Evolutionary conservation across 148 eudicot genomes (phyloP).

Genomic region (Pouteria glomerata): DNA sequence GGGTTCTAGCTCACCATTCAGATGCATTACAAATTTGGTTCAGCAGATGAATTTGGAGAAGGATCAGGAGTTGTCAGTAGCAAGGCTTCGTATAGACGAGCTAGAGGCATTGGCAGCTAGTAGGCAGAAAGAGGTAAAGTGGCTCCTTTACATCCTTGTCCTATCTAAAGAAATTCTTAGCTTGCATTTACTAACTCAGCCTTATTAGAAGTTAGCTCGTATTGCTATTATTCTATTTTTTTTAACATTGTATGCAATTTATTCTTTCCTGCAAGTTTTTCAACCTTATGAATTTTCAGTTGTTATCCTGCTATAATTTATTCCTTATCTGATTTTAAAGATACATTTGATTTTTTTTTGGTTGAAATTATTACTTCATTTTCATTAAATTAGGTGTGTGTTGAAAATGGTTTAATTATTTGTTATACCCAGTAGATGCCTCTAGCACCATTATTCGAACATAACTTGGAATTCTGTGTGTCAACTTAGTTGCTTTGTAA

Average conservation of each 20-base stretch:
- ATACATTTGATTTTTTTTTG: neutral
- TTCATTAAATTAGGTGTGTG: neutral
- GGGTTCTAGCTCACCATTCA: slow-evolving; percentile 76
- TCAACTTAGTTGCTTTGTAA: neutral
- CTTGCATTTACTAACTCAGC: neutral
- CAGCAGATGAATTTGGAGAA: slow-evolving; percentile 67
- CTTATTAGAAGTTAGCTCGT: too few species aligned
- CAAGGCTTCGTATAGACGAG: slow-evolving; percentile 51
- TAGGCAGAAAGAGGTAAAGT: slow-evolving; percentile 57
- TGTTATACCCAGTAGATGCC: neutral
- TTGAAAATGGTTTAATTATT: neutral
- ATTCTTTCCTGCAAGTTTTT: neutral
- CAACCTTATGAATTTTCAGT: neutral
- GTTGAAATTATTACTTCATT: neutral
- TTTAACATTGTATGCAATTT: neutral
- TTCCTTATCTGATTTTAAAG: neutral
- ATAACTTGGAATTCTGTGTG: neutral
- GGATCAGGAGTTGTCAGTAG: slow-evolving; percentile 48
- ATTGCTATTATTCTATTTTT: too few species aligned
- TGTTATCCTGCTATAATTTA: neutral
- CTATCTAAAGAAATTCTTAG: neutral
- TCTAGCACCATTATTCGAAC: neutral
- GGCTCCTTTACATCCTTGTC: neutral
- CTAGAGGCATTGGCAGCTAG: slow-evolving; percentile 42
- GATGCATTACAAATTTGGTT: slow-evolving; percentile 59